Conservation (phyloP, 305 asterid species). For the Petunia hybrid region DNA sequence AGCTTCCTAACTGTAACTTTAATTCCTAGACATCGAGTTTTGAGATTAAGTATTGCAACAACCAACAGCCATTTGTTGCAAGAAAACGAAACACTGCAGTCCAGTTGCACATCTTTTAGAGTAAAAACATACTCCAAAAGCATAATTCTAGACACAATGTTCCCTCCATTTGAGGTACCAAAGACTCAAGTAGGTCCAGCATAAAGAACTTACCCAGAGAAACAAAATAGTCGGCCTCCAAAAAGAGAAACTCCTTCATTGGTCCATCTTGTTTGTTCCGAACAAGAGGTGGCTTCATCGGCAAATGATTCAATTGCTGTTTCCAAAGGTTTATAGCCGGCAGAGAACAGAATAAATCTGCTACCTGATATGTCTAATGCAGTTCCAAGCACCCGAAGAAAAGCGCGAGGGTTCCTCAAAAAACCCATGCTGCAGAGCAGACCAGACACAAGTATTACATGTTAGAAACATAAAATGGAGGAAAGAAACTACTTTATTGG, state of each 20-base stretch:
- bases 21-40: background rate
- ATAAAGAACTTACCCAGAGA: conserved; percentile 70
- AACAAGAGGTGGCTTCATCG: conserved; percentile 48
- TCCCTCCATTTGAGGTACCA: background rate
- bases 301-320: conserved; percentile 59
- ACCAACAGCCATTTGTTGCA: background rate
- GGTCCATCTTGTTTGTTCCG: conserved; percentile 51
- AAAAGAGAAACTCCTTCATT: conserved; percentile 66
- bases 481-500: background rate
- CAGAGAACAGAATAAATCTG: conserved; percentile 77
- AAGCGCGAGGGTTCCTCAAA: conserved; percentile 66
- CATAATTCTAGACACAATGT: background rate
- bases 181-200: conserved; percentile 22
- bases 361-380: conserved; percentile 59
- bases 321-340: conserved; percentile 84
- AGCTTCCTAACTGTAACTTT: background rate
- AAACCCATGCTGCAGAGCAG: conserved; percentile 86
- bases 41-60: background rate
- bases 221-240: conserved; percentile 72
- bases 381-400: conserved; percentile 66
- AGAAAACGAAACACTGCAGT: background rate
- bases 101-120: background rate
- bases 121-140: conserved; percentile 25
- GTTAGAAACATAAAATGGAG: conserved; percentile 5
- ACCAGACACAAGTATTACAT: conserved; percentile 31